phyloP scores from a whole-genome alignment of 164 flowering plant species.

The Aristolochia californica region DNA sequence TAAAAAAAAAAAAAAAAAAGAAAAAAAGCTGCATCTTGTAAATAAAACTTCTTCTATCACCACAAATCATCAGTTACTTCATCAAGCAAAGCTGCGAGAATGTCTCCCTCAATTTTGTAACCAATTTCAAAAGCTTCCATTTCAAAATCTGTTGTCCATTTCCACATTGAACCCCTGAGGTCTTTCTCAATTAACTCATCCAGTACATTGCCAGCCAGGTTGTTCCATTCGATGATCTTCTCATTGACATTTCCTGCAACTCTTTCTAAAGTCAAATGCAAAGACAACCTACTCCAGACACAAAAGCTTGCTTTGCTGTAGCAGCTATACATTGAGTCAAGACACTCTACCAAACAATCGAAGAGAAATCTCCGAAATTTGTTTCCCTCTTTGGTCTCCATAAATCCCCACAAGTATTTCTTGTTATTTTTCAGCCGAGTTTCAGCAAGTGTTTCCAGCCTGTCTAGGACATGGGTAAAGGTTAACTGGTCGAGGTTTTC shows the following conservation, averaged over 20 bases:
- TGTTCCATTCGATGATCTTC: conserved; percentile 42
- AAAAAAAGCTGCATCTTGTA: too few species aligned
- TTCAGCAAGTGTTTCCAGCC: conserved; percentile 47
- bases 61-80: conserved; percentile 48
- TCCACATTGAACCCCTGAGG: conserved; percentile 49
- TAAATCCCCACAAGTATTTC: too few species aligned
- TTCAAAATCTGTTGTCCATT: conserved; percentile 69
- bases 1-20: too few species aligned
- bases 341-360: conserved; percentile 46
- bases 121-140: conserved; percentile 46
- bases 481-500: conserved; percentile 14
- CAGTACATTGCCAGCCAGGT: conserved; percentile 28
- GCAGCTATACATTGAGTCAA: conserved; percentile 33
- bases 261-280: conserved; percentile 15
- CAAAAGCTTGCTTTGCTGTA: conserved; percentile 25
- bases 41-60: not conserved
- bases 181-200: conserved; percentile 71
- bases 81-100: conserved; percentile 42
- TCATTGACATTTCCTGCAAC: conserved; percentile 30
- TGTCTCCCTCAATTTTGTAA: conserved; percentile 26
- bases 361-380: conserved; percentile 43
- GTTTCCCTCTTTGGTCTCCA: too few species aligned
- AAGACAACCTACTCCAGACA: conserved; percentile 31
- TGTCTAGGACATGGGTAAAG: conserved; percentile 29
- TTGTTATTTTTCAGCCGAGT: not conserved